phyloP scores from a whole-genome alignment of 768 basidiomycete species.

The Suillus lakei region DNA sequence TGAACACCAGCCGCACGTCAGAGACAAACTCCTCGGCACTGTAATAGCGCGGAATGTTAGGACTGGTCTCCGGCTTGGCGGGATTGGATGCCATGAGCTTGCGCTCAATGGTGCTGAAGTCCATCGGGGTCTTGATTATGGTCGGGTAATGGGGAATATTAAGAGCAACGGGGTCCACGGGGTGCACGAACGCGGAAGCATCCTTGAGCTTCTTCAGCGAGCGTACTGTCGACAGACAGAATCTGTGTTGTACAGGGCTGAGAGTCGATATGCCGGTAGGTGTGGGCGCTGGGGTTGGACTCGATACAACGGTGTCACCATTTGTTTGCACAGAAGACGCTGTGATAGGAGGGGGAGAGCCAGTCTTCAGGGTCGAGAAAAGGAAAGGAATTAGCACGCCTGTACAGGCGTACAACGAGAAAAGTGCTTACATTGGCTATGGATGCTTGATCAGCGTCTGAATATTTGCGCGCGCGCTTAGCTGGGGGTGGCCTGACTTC shows the following conservation, averaged over 20 bases:
- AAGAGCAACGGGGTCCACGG: slow-evolving; percentile 87
- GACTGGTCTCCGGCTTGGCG: slow-evolving; percentile 71
- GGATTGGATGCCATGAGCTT: slow-evolving; percentile 85
- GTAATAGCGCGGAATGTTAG: slow-evolving; percentile 74
- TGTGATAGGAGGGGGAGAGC: slow-evolving; percentile 74
- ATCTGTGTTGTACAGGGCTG: slow-evolving; percentile 75
- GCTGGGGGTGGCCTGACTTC: slow-evolving; percentile 77
- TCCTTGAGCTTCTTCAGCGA: slow-evolving; percentile 88
- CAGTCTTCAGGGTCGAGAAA: slow-evolving; percentile 58
- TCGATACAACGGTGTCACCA: slow-evolving; percentile 23
- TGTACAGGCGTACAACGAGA: slow-evolving; percentile 52
- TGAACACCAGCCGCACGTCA: slow-evolving; percentile 88
- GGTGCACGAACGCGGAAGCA: slow-evolving; percentile 76
- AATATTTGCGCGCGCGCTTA: slow-evolving; percentile 77
- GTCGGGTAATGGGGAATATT: slow-evolving; percentile 87
- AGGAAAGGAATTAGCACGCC: slow-evolving; percentile 55
- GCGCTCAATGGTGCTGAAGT: slow-evolving; percentile 88
- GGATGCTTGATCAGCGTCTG: slow-evolving; percentile 77
- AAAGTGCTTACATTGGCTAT: slow-evolving; percentile 67
- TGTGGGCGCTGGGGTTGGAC: slow-evolving; percentile 17
- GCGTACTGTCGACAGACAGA: slow-evolving; percentile 77
- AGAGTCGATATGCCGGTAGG: slow-evolving; percentile 44
- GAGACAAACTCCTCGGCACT: slow-evolving; percentile 79
- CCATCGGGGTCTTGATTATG: slow-evolving; percentile 93
- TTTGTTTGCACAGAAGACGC: slow-evolving; percentile 38